phyloP scores from a whole-genome alignment of 441 rosid genomes.

The Gossypium gossypioides region DNA sequence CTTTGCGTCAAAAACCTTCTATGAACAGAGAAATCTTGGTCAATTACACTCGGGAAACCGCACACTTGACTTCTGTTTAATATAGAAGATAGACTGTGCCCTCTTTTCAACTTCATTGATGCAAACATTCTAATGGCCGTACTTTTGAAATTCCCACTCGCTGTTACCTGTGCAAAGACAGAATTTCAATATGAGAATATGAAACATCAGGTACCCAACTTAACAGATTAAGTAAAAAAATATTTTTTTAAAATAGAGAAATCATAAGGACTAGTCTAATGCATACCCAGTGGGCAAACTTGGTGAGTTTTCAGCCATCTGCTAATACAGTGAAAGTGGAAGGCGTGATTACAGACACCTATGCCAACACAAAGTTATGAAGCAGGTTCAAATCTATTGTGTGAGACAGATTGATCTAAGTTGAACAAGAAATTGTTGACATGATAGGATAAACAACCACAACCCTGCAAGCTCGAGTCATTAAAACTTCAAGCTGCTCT shows the following conservation, averaged over 20 bases:
- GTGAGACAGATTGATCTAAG: too few relatives aligned
- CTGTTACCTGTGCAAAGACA: conserved; percentile 48
- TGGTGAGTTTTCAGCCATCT: conserved; percentile 88
- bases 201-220: neutral
- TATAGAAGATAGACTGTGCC: neutral
- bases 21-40: neutral
- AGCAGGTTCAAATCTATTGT: too few relatives aligned
- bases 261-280: too few relatives aligned
- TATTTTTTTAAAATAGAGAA: too few relatives aligned
- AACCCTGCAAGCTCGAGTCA: too few relatives aligned
- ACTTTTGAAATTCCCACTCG: conserved; percentile 95
- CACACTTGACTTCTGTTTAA: neutral
- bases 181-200: neutral
- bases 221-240: too few relatives aligned
- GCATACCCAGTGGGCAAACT: conserved; percentile 74
- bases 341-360: conserved; percentile 76
- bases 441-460: too few relatives aligned
- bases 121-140: conserved; percentile 48
- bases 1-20: neutral
- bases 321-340: conserved; percentile 91
- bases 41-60: neutral
- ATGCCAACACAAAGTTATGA: neutral
- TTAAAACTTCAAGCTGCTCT: too few relatives aligned
- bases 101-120: neutral
- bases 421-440: too few relatives aligned